Conservation (phyloP, 352 stramenopile species). For the Thraustotheca clavata region DNA sequence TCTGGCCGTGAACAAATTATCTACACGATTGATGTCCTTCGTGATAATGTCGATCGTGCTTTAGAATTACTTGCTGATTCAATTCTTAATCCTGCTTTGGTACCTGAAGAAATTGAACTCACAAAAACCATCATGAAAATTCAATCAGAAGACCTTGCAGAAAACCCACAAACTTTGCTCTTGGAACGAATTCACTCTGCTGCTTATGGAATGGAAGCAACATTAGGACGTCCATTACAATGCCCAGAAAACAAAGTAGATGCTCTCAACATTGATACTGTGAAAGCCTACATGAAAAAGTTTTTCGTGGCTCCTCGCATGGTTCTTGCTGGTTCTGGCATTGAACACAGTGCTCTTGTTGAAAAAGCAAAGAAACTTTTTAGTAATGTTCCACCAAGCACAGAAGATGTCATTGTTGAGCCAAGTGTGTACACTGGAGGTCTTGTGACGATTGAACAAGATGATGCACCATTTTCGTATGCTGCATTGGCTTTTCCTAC, state of each 20-base stretch:
- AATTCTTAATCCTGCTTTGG: conserved; percentile 70
- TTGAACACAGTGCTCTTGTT: conserved; percentile 93
- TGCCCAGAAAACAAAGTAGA: conserved; percentile 76
- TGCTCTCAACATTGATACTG: conserved; percentile 54
- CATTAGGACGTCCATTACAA: conserved; percentile 73
- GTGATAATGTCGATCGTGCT: conserved; percentile 88
- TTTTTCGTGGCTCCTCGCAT: conserved; percentile 88
- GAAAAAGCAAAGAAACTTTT: conserved; percentile 88
- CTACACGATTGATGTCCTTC: conserved; percentile 94
- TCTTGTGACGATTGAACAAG: conserved; percentile 51
- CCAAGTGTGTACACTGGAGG: conserved; percentile 59
- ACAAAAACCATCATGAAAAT: conserved; percentile 92
- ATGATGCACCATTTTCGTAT: conserved; percentile 78
- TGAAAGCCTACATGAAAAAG: conserved; percentile 56
- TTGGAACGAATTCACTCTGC: conserved; percentile 79
- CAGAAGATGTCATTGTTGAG: conserved; percentile 24
- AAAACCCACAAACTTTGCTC: conserved; percentile 74
- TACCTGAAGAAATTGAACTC: conserved; percentile 82
- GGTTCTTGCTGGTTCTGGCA: conserved; percentile 88
- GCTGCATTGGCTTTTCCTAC: conserved; percentile 95
- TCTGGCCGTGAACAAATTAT: conserved; percentile 94
- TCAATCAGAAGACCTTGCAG: conserved; percentile 88
- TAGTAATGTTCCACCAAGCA: conserved; percentile 28
- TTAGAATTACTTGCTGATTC: conserved; percentile 88
- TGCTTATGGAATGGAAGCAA: conserved; percentile 64